A percentile compares a stretch with the other conserved stretches of the same genome.
These are phyloP conservation scores for Lasiosphaeria ovina DNA, from an alignment of 495 filamentous ascomycete species.

Conservation along the genomic window DNA sequence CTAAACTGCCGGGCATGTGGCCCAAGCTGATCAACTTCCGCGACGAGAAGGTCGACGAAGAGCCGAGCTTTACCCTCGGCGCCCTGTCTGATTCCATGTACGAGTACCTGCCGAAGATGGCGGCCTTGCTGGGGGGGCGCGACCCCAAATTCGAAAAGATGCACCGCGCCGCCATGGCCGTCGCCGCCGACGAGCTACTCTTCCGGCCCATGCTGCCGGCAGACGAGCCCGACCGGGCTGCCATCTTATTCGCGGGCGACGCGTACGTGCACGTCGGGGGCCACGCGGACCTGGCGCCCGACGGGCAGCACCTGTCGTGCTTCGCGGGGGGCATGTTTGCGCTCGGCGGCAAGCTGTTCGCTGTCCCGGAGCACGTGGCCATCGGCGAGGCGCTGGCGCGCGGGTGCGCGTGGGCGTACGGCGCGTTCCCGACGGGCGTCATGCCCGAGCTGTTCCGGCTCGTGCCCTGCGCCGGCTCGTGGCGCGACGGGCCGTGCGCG, in stretches of 20 bases:
- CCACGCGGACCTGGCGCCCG: slow-evolving; percentile 19
- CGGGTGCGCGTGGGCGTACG: slow-evolving; percentile 86
- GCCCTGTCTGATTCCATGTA: slow-evolving; percentile 81
- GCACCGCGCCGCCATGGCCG: slow-evolving; percentile 55
- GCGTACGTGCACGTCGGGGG: slow-evolving; percentile 10
- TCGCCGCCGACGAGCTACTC: slow-evolving; percentile 61
- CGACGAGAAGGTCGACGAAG: slow-evolving; percentile 23
- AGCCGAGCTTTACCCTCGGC: slow-evolving; percentile 64
- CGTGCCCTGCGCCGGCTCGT: slow-evolving; percentile 53
- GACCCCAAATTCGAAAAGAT: slow-evolving; percentile 36
- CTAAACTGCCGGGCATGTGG: slow-evolving; percentile 64
- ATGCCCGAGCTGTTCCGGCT: slow-evolving; percentile 78
- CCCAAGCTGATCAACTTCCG: slow-evolving; percentile 37
- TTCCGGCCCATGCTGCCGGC: slow-evolving; percentile 61
- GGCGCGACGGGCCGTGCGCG: slow-evolving; percentile 23
- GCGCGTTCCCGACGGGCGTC: slow-evolving; percentile 70
- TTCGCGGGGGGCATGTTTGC: slow-evolving; percentile 89
- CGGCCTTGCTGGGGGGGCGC: slow-evolving; percentile 37
- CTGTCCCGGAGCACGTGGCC: slow-evolving; percentile 64
- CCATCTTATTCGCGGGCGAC: slow-evolving; percentile 63
- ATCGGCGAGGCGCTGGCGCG: slow-evolving; percentile 73
- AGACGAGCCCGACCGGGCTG: slow-evolving; percentile 39
- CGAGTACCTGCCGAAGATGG: slow-evolving; percentile 79
- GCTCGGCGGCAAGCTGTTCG: slow-evolving; percentile 72
- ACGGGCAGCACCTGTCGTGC: slow-evolving; percentile 55